Evolutionary conservation across 129 eudicot genomes (phyloP).

Genomic region (Arctium lappa): DNA sequence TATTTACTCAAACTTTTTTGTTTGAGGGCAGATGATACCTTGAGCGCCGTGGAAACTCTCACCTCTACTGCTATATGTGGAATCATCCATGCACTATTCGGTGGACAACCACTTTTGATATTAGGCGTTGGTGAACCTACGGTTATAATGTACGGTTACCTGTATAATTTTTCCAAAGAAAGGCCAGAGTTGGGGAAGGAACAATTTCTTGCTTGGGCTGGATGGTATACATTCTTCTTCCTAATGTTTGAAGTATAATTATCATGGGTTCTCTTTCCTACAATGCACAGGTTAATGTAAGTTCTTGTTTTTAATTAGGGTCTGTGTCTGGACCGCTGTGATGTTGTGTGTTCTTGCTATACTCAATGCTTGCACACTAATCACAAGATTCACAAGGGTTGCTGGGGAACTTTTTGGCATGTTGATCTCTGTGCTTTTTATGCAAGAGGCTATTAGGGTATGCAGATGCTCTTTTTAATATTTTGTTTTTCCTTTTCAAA

Average conservation of each 20-base stretch:
- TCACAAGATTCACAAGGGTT: constrained; percentile 78
- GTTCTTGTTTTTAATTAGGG: constrained; percentile 47
- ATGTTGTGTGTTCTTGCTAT: constrained; percentile 70
- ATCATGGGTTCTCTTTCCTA: neutral
- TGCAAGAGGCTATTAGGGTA: constrained; percentile 92
- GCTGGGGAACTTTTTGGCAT: constrained; percentile 97
- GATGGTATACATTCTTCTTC: constrained; percentile 45
- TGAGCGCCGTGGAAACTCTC: constrained; percentile 82
- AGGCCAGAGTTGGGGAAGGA: constrained; percentile 55
- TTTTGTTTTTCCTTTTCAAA: neutral
- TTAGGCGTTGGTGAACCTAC: constrained; percentile 97
- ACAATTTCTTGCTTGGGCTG: constrained; percentile 82
- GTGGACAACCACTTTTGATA: constrained; percentile 94
- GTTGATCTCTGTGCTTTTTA: constrained; percentile 83
- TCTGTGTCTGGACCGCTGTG: constrained; percentile 85
- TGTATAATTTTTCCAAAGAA: constrained; percentile 59
- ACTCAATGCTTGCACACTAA: constrained; percentile 74
- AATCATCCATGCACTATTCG: constrained; percentile 69
- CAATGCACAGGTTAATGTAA: neutral
- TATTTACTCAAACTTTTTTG: neutral
- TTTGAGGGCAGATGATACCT: constrained; percentile 54
- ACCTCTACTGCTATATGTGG: constrained; percentile 90
- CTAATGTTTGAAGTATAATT: neutral
- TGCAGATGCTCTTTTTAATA: constrained; percentile 1
- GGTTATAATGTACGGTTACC: constrained; percentile 65